A percentile compares a stretch with the other conserved stretches of the same genome.
These are phyloP conservation scores for Auricularia sp. DNA, from an alignment of 768 basidiomycete genomes.

Conservation along the genomic window DNA sequence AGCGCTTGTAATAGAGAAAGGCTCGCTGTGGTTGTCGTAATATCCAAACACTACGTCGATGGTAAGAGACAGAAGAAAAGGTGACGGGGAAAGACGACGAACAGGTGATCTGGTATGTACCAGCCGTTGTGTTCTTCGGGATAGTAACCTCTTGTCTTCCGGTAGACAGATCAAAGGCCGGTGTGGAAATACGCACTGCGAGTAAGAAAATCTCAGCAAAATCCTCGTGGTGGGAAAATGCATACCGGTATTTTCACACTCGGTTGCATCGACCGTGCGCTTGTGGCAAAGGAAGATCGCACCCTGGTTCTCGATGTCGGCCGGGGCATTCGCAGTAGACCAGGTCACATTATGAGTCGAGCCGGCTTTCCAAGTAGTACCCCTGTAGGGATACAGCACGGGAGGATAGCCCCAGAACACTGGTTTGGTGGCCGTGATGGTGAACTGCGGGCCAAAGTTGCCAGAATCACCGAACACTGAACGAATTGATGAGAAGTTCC, in stretches of 20 bases:
- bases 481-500: not conserved
- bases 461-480: constrained; percentile 28
- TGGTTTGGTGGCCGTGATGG: constrained; percentile 13
- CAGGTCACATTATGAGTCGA: constrained; percentile 19
- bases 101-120: not conserved
- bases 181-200: not conserved
- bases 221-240: not conserved
- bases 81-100: not conserved
- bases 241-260: not conserved
- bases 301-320: constrained; percentile 17
- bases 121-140: not conserved
- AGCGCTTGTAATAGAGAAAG: not conserved
- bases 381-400: constrained; percentile 15
- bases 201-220: not conserved
- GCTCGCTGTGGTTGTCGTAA: not conserved
- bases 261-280: not conserved
- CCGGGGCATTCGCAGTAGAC: constrained; percentile 10
- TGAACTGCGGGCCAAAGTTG: constrained; percentile 20
- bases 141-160: not conserved
- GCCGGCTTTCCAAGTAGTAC: constrained; percentile 18
- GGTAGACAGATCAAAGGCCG: not conserved
- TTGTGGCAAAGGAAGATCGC: not conserved
- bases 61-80: not conserved
- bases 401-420: constrained; percentile 11
- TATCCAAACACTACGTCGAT: not conserved